These are phyloP conservation scores for Micromonas commoda DNA, from an alignment of 139 green algal genomes.

Conservation along the genomic window DNA sequence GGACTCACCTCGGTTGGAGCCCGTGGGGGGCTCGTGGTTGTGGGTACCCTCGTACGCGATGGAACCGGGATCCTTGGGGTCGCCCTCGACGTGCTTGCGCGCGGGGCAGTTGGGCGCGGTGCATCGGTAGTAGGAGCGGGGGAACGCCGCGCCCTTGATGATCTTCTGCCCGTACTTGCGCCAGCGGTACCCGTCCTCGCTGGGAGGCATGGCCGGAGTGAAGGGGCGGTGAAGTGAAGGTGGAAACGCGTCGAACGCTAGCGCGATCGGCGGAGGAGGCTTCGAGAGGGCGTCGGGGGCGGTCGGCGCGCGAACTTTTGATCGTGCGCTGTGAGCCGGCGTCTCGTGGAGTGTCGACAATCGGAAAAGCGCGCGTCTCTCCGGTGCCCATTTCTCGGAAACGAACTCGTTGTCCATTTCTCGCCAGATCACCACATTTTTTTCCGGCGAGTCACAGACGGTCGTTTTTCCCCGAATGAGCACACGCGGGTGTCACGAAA, in stretches of 20 bases:
- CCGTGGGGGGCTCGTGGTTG: conserved; percentile 33
- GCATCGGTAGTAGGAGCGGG: conserved; percentile 50
- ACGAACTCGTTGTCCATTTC: too few species aligned
- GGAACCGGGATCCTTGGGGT: neutral
- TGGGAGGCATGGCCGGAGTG: neutral
- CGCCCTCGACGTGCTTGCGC: conserved; percentile 48
- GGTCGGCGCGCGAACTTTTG: neutral
- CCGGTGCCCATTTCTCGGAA: too few species aligned
- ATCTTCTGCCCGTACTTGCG: conserved; percentile 53
- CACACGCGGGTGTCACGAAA: too few species aligned
- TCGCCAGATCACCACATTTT: too few species aligned
- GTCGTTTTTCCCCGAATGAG: too few species aligned
- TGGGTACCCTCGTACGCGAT: conserved; percentile 49
- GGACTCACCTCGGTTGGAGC: neutral
- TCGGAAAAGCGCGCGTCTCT: too few species aligned
- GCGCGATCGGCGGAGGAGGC: neutral
- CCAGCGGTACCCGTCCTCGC: conserved; percentile 44
- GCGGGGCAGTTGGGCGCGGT: conserved; percentile 36
- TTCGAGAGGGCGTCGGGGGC: neutral
- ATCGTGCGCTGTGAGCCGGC: too few species aligned
- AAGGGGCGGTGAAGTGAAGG: too few species aligned
- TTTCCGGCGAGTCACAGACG: too few species aligned
- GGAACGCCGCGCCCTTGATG: conserved; percentile 41
- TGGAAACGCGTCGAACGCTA: too few species aligned
- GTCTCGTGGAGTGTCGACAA: too few species aligned